These are phyloP conservation scores for Camellia granthamiana DNA, from an alignment of 148 eudicot genomes.

Conservation along the genomic window DNA sequence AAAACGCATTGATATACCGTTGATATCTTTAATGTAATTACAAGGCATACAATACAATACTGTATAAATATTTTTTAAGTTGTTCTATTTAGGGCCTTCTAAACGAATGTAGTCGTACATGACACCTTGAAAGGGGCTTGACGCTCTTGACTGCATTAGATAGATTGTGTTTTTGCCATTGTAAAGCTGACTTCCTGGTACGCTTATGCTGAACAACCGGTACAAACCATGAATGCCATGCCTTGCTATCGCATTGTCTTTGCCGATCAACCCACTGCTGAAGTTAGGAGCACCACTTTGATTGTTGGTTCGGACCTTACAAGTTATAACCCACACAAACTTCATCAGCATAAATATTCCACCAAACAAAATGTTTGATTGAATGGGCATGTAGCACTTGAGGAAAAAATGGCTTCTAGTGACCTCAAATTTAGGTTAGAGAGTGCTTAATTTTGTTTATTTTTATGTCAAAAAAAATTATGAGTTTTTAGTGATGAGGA, in stretches of 20 bases:
- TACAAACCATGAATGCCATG: slow-evolving; percentile 31
- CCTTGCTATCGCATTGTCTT: slow-evolving; percentile 31
- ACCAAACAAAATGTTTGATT: neutral
- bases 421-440: neutral
- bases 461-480: neutral
- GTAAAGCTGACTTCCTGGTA: slow-evolving; percentile 18
- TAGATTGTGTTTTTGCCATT: slow-evolving; percentile 27
- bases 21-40: no score
- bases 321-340: neutral
- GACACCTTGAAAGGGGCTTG: slow-evolving; percentile 15
- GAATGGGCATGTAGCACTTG: neutral
- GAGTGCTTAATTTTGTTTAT: neutral
- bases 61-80: no score
- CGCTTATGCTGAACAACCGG: slow-evolving; percentile 9
- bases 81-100: neutral
- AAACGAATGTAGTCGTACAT: slow-evolving; percentile 24
- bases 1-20: no score
- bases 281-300: slow-evolving; percentile 5
- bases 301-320: slow-evolving; percentile 6
- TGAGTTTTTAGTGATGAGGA: no score
- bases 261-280: slow-evolving; percentile 18
- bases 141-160: slow-evolving; percentile 20
- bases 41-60: slow-evolving; percentile 9
- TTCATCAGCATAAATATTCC: neutral
- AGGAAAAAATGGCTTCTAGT: neutral